phyloP scores from a whole-genome alignment of 2,329 filamentous ascomycete genomes.

The Westerdykella sp. region DNA sequence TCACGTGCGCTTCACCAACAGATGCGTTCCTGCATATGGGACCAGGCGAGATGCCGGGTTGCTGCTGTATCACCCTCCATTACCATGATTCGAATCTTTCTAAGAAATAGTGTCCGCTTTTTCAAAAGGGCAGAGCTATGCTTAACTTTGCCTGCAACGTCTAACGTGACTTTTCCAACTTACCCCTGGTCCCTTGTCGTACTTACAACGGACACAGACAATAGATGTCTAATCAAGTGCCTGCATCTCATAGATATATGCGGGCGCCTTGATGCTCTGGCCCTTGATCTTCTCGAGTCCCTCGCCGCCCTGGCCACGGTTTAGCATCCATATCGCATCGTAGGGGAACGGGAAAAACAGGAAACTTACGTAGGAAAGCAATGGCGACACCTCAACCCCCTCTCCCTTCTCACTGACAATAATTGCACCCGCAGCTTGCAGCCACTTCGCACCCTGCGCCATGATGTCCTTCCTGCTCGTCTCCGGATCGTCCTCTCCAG shows the following conservation, averaged over 20 bases:
- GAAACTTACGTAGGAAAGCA: conserved; percentile 89
- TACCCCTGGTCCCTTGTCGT: no score
- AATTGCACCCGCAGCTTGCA: conserved; percentile 67
- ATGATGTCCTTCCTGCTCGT: conserved; percentile 90
- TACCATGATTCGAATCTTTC: no score
- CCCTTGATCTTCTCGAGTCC: conserved; percentile 56
- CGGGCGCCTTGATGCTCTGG: conserved; percentile 56
- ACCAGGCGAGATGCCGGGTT: no score
- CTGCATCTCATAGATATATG: conserved; percentile 57
- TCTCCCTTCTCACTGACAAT: conserved; percentile 56
- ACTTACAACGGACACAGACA: no score
- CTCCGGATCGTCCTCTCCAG: conserved; percentile 86
- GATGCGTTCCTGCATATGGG: no score
- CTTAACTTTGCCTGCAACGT: no score
- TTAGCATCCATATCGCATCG: conserved; percentile 1
- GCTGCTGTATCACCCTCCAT: no score
- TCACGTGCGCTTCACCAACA: no score
- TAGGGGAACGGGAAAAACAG: conserved; percentile 1
- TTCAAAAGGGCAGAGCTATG: no score
- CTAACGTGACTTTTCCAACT: no score
- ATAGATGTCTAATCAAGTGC: conserved; percentile 11
- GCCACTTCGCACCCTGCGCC: conserved; percentile 81
- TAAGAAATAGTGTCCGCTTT: no score
- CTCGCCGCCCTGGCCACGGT: conserved; percentile 50
- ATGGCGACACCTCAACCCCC: conserved; percentile 84